Evolutionary conservation across 2,329 filamentous ascomycete genomes (phyloP), one percentile per base, ranked within the genome.

Genomic region (Ceratocystis papillata): DNA sequence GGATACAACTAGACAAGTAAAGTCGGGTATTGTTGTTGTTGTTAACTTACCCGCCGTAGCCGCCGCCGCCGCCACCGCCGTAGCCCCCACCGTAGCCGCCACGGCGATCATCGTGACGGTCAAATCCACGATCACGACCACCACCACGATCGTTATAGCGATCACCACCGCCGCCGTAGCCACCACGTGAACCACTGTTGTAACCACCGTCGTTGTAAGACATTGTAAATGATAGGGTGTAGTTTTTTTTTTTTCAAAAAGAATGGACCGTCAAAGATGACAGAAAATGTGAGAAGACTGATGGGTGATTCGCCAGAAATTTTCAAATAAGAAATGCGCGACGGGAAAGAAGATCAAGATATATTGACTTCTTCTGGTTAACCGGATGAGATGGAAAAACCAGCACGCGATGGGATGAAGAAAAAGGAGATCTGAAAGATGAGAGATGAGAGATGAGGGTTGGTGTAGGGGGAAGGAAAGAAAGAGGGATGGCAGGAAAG

Each of bases 141-240:
- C 70, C 67, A 22, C 75, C 75, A 65, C 72, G 71, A 65, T 75
- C 72, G 73, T 79, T 74, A 69, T 76, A 77, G 70, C 77, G 73
- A 69, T 74, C 72, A 65, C 74, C 71, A 37, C 71, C 71, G 66
- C 72, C 71, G 55, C 72, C 72, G 71, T 71, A 71, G 65, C 70
- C 70, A 66, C 72, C 71, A 62, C 72, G 71, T 64, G 74, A 71
- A 64, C 72, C 72, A 66, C 72, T 70, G 64, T 71, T 73, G 69
- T 75, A 72, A 69, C 76, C 72, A 69, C 73, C 74, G 30, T 75
- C 73, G 71, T 77, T 76, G 74, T 78, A 79, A 72, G 79, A 81
- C 79, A 81, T 66, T 3, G 8, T 53, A 25, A n/a, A 62, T 33
- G 37, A 20, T 44, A 37, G 12, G 30, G 37, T 53, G 41, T 53